Percentiles rank a stretch among this genome's conserved stretches.
Conservation (phyloP, 2,329 filamentous ascomycete species). For the Fusarium sp. region DNA sequence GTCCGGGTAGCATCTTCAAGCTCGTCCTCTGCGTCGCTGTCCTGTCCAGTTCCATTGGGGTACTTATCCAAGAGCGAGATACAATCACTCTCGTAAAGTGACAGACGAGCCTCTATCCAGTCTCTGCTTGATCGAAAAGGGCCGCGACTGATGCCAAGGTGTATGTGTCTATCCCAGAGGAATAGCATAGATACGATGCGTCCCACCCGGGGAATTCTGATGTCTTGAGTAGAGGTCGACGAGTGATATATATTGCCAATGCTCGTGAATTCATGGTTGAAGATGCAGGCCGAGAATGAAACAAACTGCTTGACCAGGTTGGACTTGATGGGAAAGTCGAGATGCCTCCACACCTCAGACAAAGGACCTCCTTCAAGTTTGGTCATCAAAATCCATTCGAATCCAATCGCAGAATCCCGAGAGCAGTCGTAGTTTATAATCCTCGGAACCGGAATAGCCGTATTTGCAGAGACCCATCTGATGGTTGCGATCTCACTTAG, state of each 20-base stretch:
- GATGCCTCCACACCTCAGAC: constrained; percentile 46
- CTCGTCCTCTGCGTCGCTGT: background rate
- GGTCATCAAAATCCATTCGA: constrained; percentile 15
- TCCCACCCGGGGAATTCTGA: no score
- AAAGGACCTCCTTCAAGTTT: constrained; percentile 50
- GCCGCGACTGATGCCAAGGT: background rate
- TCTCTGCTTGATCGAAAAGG: background rate
- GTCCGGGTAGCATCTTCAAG: constrained; percentile 26
- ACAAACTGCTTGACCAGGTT: constrained; percentile 22
- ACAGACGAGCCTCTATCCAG: background rate
- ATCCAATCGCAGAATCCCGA: background rate
- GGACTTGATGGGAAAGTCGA: constrained; percentile 3
- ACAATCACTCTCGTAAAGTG: no score
- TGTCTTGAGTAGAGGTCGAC: no score
- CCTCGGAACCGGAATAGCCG: background rate
- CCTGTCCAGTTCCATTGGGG: no score
- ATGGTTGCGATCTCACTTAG: background rate
- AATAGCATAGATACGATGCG: background rate
- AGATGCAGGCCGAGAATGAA: background rate
- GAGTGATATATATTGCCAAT: background rate
- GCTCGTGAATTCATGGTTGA: background rate
- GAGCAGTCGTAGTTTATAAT: background rate
- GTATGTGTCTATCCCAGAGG: background rate
- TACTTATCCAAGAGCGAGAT: background rate
- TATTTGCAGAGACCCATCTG: background rate